Base-by-base conservation (phyloP, 1,284 basidiomycete species). In the Austroboletus rostrupii region DNA sequence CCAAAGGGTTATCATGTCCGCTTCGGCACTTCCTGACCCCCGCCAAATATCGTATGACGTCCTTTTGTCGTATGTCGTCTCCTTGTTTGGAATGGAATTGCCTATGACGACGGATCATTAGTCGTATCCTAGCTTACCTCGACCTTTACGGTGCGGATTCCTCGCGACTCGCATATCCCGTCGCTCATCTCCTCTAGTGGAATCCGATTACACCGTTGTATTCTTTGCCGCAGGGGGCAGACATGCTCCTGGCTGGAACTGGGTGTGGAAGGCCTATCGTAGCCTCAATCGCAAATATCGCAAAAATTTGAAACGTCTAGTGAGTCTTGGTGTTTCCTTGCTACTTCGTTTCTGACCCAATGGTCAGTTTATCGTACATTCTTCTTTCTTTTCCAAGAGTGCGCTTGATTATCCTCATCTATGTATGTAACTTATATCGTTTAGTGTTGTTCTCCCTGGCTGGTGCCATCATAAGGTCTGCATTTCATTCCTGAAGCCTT, bases 211-310 rank as follows among this genome's bases (percentile, higher is more conserved):
- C 60, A 87, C 87, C 1, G 81, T 92, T 36, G 79, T 92, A 13
- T 92, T 92, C 70, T 87, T 93, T 57, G 87, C 90, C 26, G 85
- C 88, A 2, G 90, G 88, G n/a, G 81, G 80, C 3, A 76, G 73
- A 54, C 73, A 91, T 68, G 79, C 82, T 3, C 90, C 90, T 9
- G 78, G 79, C 33, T 92, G 90, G 90, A 90, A 85, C 56, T 93
- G 90, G 90, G 79, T 92, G 29, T 92, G 90, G 90, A 90, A 90
- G 61, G 87, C 89, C 2, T 92, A 92, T 64, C 77, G 88, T 26
- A 85, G 85, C 61, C 70, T 92, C 36, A 87, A 78, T 62, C 73
- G 89, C 47, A 91, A 90, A 67, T 93, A 91, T 63, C 79, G 91
- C 48, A 93, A 93, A 72, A 91, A 93, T 62, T 69, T 93, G 52